phyloP scores from a whole-genome alignment of 192 early-diverging fungal species.

The Phlyctochytrium planicorne region DNA sequence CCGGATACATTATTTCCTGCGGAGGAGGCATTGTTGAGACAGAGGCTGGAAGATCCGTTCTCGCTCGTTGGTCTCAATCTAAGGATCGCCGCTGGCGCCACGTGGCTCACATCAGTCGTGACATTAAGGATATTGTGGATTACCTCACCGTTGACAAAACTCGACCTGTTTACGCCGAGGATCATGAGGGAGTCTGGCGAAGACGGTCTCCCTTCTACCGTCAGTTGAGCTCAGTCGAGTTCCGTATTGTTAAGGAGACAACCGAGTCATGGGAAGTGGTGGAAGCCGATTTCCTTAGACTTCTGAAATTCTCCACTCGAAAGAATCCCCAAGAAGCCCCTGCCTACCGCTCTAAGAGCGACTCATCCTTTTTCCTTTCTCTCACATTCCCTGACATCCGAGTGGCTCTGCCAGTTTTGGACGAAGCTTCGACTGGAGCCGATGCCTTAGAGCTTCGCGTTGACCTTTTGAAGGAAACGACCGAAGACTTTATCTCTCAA shows the following conservation, averaged over 20 bases:
- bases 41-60: constrained; percentile 57
- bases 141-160: constrained; percentile 80
- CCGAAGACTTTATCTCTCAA: constrained; percentile 66
- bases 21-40: constrained; percentile 96
- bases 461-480: constrained; percentile 69
- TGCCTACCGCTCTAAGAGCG: constrained; percentile 7
- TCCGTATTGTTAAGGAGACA: constrained; percentile 58
- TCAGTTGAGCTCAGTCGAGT: constrained; percentile 81
- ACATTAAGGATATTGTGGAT: constrained; percentile 75
- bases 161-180: constrained; percentile 81
- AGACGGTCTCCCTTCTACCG: constrained; percentile 75
- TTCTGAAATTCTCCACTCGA: constrained; percentile 67
- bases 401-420: constrained; percentile 53
- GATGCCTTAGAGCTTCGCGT: constrained; percentile 93
- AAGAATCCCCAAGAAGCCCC: constrained; percentile 14
- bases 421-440: constrained; percentile 68
- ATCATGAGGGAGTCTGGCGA: constrained; percentile 76
- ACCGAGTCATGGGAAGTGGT: constrained; percentile 67
- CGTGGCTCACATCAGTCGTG: constrained; percentile 79
- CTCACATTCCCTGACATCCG: constrained; percentile 63
- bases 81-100: constrained; percentile 20
- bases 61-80: constrained; percentile 59
- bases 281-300: constrained; percentile 72
- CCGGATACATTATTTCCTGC: constrained; percentile 76
- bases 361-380: constrained; percentile 78